Evolutionary conservation across 2,329 filamentous ascomycete species (phyloP), one percentile per base, ranked within the genome.

Genomic region (Truncatella angustata): DNA sequence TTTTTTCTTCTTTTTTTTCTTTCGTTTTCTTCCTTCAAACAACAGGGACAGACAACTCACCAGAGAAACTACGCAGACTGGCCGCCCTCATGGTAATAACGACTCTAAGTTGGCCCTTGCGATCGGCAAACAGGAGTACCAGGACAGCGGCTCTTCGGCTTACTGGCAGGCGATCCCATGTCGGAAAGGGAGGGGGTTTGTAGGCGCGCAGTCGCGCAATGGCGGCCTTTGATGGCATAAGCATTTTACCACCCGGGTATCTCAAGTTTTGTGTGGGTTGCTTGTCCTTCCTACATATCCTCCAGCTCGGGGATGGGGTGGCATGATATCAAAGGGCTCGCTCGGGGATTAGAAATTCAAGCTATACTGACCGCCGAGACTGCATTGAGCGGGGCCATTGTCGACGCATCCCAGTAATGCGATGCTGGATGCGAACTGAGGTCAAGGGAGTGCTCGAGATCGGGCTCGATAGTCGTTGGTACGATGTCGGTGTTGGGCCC

Each of bases 81-180:
- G 82, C 77, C 14, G 85, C 83, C 47, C 85, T 80, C 80, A 87
- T 86, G 14, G 85, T 88, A 54, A 88, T 77, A 28, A 88, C 85
- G 47, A 87, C 82, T 16, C 84, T 82, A 54, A 97, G 74, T 59
- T 96, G 88, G 36, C 93, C 93, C 56, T 80, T 77, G 39, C 81
- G 80, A 69, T 97, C 93, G 32, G 91, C 90, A 67, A 94, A 97
- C 1, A 97, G 80, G 49, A 97, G 79, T 45, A 97, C 80, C 50
- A 97, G 74, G 36, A 97, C 93, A 21, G 93, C 92, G 12, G 93
- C 93, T 58, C 91, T 84, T 56, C 90, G 82, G 58, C 76, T 81
- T 12, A 79, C 70, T 2, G 84, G 84, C 24, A 87, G 73, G 18
- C 70, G 70, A 62, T 85, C 79, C 84, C 85, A 87, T 53, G 80